Conservation (phyloP, 2,329 filamentous ascomycete genomes). For the Diaporthe sp. region DNA sequence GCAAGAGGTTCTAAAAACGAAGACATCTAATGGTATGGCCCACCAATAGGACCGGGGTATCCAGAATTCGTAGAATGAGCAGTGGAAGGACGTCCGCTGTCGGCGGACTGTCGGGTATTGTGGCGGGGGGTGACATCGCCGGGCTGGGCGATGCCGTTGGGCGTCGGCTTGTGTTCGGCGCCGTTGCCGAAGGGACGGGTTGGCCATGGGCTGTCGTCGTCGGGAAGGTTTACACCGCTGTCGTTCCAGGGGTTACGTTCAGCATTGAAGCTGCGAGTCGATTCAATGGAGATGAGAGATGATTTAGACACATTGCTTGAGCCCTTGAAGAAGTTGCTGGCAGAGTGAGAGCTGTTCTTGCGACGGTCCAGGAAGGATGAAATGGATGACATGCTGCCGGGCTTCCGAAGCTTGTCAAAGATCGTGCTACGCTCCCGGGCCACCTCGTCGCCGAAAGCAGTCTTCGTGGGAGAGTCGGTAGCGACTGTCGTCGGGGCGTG, state of each 20-base stretch:
- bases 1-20: slow-evolving; percentile 55
- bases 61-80: slow-evolving; percentile 96
- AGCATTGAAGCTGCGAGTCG: slow-evolving; percentile 87
- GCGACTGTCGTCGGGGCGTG: slow-evolving; percentile 85
- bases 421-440: slow-evolving; percentile 84
- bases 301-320: slow-evolving; percentile 93
- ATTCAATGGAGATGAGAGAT: slow-evolving; percentile 95
- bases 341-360: slow-evolving; percentile 92
- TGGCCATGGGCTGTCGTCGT: slow-evolving; percentile 82
- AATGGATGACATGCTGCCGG: slow-evolving; percentile 93
- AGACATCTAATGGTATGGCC: slow-evolving; percentile 84
- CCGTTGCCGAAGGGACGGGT: slow-evolving; percentile 75
- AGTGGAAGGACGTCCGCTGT: slow-evolving; percentile 92
- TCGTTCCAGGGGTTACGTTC: slow-evolving; percentile 99
- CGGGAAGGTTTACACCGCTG: slow-evolving; percentile 92
- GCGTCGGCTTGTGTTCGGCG: slow-evolving; percentile 72
- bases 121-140: slow-evolving; percentile 89
- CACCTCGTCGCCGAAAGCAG: slow-evolving; percentile 85
- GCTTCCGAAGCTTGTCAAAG: slow-evolving; percentile 94
- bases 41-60: slow-evolving; percentile 88
- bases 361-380: slow-evolving; percentile 95
- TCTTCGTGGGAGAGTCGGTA: slow-evolving; percentile 90
- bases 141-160: slow-evolving; percentile 71
- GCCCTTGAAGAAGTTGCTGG: slow-evolving; percentile 90
- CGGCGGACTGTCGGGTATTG: slow-evolving; percentile 84